Base-by-base conservation (phyloP, 768 basidiomycete genomes). In the Termitomyces bulborhizus region DNA sequence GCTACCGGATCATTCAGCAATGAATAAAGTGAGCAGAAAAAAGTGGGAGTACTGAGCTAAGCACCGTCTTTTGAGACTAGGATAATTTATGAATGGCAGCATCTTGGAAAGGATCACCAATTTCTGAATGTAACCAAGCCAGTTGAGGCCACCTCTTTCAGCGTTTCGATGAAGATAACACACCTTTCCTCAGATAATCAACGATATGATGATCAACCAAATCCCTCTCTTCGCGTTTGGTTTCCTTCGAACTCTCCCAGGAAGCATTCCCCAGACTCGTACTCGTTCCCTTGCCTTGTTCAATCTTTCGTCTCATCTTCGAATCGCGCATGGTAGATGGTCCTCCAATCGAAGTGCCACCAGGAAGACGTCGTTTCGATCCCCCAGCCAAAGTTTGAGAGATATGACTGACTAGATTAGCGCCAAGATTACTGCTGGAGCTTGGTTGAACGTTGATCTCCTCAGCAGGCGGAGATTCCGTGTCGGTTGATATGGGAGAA, bases 201-300 rank as follows among this genome's bases (percentile, higher is more conserved):
- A 81, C 79, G 21, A 81, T 54, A 50, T 69, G 60, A 37, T 66
- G 59, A 65, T 84, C 82, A 49, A 83, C 68, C 50, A 83, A 68
- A 18, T 83, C 82, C 42, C 81, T 80, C 58, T 81, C 82, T 51
- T 83, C 80, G 54, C 78, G 68, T 64, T 75, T 79, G n/a, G 66
- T 68, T 18, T 68, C 67, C 34, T 78, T 75, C 40, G 68, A 48
- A 64, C 68, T 42, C 15, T 29, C 66, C 64, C 56, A 67, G 61
- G 44, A 60, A 57, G 9, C 66, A 37, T 31, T 64, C 53, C 41
- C 39, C 40, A 53, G 39, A 54, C 55, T 60, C 42, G 43, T 46
- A 26, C 43, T 62, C 55, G 60, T 63, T 57, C 31, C 58, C 29
- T 68, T 68, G 29, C 59, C 65, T 53, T 69, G 64, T 59, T 78